Percentiles rank a stretch among this genome's conserved stretches.
phyloP scores from a whole-genome alignment of 495 filamentous ascomycete genomes.

The Aspergillus sclerotiicarbonarius region DNA sequence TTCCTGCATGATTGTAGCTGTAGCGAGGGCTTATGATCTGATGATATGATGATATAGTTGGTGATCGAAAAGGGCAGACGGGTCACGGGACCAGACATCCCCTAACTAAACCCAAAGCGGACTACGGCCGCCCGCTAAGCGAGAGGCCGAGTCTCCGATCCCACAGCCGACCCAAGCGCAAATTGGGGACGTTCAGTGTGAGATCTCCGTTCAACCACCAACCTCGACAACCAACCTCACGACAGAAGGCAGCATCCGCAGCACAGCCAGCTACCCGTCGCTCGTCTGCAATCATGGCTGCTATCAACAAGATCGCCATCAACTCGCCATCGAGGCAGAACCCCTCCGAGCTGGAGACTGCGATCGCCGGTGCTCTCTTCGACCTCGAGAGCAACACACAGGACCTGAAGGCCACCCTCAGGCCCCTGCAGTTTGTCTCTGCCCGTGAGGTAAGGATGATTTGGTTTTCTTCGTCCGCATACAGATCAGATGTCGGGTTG shows the following conservation, averaged over 20 bases:
- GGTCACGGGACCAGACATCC: slow-evolving; percentile 36
- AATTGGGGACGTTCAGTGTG: slow-evolving; percentile 23
- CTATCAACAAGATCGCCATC: slow-evolving; percentile 94
- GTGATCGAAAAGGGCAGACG: slow-evolving; percentile 23
- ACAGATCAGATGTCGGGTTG: slow-evolving; percentile 5
- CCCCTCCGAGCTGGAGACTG: slow-evolving; percentile 92
- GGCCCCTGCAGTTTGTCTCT: slow-evolving; percentile 95
- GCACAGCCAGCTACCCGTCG: slow-evolving; percentile 43
- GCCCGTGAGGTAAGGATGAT: slow-evolving; percentile 89
- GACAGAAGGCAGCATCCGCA: slow-evolving; percentile 30
- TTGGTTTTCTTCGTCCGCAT: slow-evolving; percentile 11
- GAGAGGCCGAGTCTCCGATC: slow-evolving; percentile 38
- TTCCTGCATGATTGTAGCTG: too few relatives aligned
- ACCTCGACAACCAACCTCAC: slow-evolving; percentile 27
- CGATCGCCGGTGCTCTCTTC: slow-evolving; percentile 90
- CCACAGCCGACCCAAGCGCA: slow-evolving; percentile 31
- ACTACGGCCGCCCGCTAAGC: slow-evolving; percentile 35
- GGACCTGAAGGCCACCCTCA: slow-evolving; percentile 88
- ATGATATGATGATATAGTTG: neutral
- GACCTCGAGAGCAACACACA: slow-evolving; percentile 97
- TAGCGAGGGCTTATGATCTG: too few relatives aligned
- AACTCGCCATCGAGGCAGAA: slow-evolving; percentile 92
- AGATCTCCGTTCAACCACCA: slow-evolving; percentile 22
- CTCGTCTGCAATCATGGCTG: slow-evolving; percentile 55
- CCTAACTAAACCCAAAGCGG: slow-evolving; percentile 32